These are phyloP conservation scores for Gynostemma pentaphyllum DNA, from an alignment of 306 rosid species.

Conservation along the genomic window DNA sequence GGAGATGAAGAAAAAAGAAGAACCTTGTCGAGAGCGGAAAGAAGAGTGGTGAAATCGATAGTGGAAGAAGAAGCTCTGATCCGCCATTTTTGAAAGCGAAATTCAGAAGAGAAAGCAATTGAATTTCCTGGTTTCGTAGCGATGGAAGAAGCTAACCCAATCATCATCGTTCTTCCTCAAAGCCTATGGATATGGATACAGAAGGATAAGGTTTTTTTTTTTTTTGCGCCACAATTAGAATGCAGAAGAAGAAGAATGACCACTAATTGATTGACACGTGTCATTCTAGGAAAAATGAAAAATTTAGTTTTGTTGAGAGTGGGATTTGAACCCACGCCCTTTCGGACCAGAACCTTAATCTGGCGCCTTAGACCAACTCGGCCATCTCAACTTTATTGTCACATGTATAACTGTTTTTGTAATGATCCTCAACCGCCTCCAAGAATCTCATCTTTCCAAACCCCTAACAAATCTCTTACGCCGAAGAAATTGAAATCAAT, in stretches of 20 bases:
- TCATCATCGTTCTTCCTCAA: not conserved
- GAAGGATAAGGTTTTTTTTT: conserved; percentile 13
- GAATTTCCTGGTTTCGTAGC: not conserved
- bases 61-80: conserved; percentile 54
- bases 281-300: not conserved
- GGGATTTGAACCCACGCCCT: conserved; percentile 29
- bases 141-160: not conserved
- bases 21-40: conserved; percentile 77
- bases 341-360: conserved; percentile 4
- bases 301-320: conserved; percentile 21
- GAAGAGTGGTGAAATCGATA: conserved; percentile 57
- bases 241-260: no score
- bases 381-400: not conserved
- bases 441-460: no score
- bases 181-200: no score
- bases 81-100: conserved; percentile 18
- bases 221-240: conserved; percentile 20
- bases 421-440: no score
- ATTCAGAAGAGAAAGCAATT: not conserved
- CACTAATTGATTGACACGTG: not conserved
- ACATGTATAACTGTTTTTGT: no score
- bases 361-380: conserved; percentile 4
- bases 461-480: no score
- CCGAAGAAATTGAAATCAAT: no score
- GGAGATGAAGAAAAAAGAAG: not conserved